Conservation (phyloP, 441 rosid genomes). For the Gossypium davidsonii region DNA sequence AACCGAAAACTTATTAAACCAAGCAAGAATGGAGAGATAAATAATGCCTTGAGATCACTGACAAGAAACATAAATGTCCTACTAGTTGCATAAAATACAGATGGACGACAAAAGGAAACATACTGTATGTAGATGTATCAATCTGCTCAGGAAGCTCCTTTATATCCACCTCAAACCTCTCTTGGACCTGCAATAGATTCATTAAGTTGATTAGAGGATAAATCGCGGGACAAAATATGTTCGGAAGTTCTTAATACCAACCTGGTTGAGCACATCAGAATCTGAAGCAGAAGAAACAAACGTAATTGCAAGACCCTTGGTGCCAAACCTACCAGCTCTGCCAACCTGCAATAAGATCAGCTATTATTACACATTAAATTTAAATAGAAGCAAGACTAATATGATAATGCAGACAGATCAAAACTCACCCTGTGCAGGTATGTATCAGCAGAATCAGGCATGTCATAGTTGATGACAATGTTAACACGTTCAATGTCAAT, state of each 20-base stretch:
- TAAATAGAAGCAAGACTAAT: neutral
- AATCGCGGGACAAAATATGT: neutral
- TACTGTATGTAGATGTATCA: constrained; percentile 96
- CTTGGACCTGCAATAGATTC: constrained; percentile 59
- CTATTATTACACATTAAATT: neutral
- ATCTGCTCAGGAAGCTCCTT: constrained; percentile 98
- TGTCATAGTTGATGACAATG: constrained; percentile 93
- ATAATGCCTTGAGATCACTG: neutral
- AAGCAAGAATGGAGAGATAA: neutral
- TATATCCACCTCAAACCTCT: constrained; percentile 92
- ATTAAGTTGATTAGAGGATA: neutral
- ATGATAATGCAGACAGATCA: neutral
- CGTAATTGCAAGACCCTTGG: constrained; percentile 95
- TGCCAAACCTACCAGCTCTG: constrained; percentile 97
- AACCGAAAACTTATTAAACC: neutral
- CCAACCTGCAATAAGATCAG: constrained; percentile 54
- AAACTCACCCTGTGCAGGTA: constrained; percentile 85
- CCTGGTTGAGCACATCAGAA: constrained; percentile 90
- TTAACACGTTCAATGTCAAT: constrained; percentile 97
- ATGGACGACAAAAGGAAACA: constrained; percentile 18
- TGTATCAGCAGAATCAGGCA: constrained; percentile 99
- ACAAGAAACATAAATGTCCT: neutral
- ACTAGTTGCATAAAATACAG: neutral
- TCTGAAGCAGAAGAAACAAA: constrained; percentile 88
- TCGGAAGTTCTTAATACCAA: constrained; percentile 12